phyloP scores from a whole-genome alignment of 2,329 filamentous ascomycete species.

The Sporothrix pseudoabietina region DNA sequence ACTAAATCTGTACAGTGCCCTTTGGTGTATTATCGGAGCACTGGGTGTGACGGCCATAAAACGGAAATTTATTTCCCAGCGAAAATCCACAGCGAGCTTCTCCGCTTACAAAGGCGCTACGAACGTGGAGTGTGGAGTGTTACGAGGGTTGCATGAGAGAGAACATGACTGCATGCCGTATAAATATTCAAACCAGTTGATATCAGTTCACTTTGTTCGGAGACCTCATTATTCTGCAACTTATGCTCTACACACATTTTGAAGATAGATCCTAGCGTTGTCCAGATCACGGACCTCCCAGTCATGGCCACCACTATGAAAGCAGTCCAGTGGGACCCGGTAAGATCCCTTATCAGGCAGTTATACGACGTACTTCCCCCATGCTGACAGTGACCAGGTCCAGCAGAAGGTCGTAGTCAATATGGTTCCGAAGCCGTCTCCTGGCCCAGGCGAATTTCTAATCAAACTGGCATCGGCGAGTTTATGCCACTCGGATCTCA shows the following conservation, averaged over 20 bases:
- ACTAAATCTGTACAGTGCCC: background rate
- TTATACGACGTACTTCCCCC: no score
- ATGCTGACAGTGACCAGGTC: background rate
- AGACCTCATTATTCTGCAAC: no score
- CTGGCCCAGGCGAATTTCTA: conserved; percentile 46
- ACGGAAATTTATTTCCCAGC: conserved; percentile 4
- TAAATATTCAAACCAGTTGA: background rate
- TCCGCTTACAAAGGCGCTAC: background rate
- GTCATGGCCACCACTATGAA: conserved; percentile 29
- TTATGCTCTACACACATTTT: background rate
- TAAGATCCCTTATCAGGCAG: background rate
- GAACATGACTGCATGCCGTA: background rate
- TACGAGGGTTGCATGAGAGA: background rate
- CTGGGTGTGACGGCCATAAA: background rate
- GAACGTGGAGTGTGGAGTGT: background rate
- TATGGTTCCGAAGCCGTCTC: conserved; percentile 48
- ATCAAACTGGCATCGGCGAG: conserved; percentile 44
- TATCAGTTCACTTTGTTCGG: background rate
- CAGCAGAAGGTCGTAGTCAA: conserved; percentile 38
- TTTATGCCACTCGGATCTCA: conserved; percentile 42
- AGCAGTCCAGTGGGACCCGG: conserved; percentile 34
- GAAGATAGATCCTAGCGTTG: background rate
- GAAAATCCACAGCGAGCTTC: background rate
- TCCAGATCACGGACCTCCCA: background rate
- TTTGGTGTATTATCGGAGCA: background rate